Conservation (phyloP, 805 yeast species). For the Clavispora santaluciae region DNA sequence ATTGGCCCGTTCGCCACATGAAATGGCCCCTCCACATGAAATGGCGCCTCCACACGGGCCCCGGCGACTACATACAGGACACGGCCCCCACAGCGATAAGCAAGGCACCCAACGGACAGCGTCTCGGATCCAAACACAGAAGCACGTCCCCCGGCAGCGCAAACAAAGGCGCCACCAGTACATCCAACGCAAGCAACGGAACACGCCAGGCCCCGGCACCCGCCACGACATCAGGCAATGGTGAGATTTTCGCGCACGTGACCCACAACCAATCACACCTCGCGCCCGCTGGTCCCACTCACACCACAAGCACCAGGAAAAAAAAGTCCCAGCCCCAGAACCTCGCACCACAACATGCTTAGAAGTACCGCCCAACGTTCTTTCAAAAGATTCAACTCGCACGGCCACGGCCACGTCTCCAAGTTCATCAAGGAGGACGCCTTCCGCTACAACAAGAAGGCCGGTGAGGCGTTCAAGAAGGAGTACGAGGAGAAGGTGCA, state of each 20-base stretch:
- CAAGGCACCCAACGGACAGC: no score
- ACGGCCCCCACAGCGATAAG: no score
- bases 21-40: no score
- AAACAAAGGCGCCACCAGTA: no score
- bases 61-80: no score
- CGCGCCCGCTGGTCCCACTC: conserved; percentile 3
- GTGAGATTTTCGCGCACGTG: conserved; percentile 6
- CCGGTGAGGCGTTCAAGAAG: conserved; percentile 67
- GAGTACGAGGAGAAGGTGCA: conserved; percentile 59
- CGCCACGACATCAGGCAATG: not conserved
- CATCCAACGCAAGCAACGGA: no score
- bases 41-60: no score
- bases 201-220: no score
- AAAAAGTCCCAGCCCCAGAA: not conserved
- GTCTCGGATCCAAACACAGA: no score
- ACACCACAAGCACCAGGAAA: not conserved
- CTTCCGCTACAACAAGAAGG: conserved; percentile 47
- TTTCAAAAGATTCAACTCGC: conserved; percentile 37
- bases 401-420: conserved; percentile 40
- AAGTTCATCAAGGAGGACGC: conserved; percentile 38
- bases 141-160: no score
- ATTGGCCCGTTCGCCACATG: no score
- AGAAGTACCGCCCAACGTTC: conserved; percentile 32
- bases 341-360: conserved; percentile 24
- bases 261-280: conserved; percentile 8